Base-by-base conservation (phyloP, 768 basidiomycete species). In the Coprinopsis marcescibilis region DNA sequence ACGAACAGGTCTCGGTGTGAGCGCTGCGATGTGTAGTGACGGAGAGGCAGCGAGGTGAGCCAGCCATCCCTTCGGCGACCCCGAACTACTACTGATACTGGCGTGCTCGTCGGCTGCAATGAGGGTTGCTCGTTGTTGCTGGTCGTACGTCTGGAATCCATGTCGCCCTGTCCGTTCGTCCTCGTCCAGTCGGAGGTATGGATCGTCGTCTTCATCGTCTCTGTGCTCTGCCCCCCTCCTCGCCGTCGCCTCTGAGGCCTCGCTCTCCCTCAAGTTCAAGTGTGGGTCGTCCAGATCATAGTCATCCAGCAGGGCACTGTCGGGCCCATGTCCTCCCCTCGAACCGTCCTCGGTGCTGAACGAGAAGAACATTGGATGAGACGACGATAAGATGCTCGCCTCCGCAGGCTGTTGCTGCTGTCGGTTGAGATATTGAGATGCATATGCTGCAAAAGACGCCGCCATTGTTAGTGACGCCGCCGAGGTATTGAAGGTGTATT, bases 291-390 rank as follows among this genome's bases (percentile, higher is more conserved):
- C 83, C 14, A 49, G 19, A 17, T 43, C 41, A 21, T 75, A 59
- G 68, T 89, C 86, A 60, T 86, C 84, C 35, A 85, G 66, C 8
- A 43, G 17, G 19, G 41, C 41, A 19, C 41, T 43, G 63, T 72
- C 67, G 52, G 68, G 62, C 51, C 68, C 62, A 58, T 70, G 65
- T 50, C 73, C 78, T 55, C 68, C 65, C 61, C 76, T 61, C 49
- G 70, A 80, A 45, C 75, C 84, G 45, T 81, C 74, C 66, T 87
- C 85, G 52, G 86, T 87, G 36, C 82, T 82, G 64, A 90, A 89
- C 15, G 88, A 90, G 73, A 86, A 91, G 73, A 91, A 91, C 63
- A 91, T 77, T 45, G 89, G 88, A 65, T 88, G 86, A 30, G 80
- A 81, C 17, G 79, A 76, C 32, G 77, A 74, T 56, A 77, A 66